Evolutionary conservation across 495 filamentous ascomycete genomes (phyloP).

Genomic region (Penicillium flavigenum): DNA sequence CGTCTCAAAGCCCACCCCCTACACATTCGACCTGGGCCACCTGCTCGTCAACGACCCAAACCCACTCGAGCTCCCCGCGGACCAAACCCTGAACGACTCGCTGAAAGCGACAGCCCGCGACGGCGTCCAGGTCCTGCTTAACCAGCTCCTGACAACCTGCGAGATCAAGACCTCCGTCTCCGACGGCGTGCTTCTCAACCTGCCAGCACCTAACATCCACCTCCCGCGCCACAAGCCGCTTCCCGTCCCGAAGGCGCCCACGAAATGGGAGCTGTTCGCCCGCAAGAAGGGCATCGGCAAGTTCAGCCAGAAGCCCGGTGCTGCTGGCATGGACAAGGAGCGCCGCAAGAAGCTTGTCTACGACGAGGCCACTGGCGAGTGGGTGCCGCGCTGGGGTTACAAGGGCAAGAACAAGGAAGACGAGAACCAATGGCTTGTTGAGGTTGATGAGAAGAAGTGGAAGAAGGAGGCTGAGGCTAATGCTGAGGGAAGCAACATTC

Average conservation of each 20-base stretch:
- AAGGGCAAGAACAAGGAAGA: constrained; percentile 84
- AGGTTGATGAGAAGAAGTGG: constrained; percentile 75
- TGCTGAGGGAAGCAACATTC: constrained; percentile 57
- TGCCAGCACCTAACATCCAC: constrained; percentile 64
- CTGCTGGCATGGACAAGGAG: constrained; percentile 49
- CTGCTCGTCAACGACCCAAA: constrained; percentile 80
- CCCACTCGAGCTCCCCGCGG: constrained; percentile 57
- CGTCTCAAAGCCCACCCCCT: constrained; percentile 79
- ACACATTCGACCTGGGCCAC: constrained; percentile 89
- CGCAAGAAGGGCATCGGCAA: constrained; percentile 87
- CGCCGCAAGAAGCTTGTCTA: constrained; percentile 79
- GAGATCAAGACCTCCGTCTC: constrained; percentile 62
- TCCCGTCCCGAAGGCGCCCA: constrained; percentile 72
- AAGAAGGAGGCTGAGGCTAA: constrained; percentile 61
- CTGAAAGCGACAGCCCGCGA: constrained; percentile 75
- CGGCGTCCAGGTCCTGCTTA: constrained; percentile 83
- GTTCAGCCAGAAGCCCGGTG: constrained; percentile 44
- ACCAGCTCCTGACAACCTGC: constrained; percentile 82
- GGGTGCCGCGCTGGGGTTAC: constrained; percentile 92
- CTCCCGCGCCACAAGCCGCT: constrained; percentile 90
- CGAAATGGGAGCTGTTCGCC: constrained; percentile 94
- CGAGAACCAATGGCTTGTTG: constrained; percentile 81
- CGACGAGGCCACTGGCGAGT: constrained; percentile 81
- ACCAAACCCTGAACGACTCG: constrained; percentile 40
- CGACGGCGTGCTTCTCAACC: constrained; percentile 68